A percentile compares a stretch with the other conserved stretches of the same genome.
These are phyloP conservation scores for Apiotrichum mycotoxinovorans DNA, from an alignment of 1,284 basidiomycete genomes.

Conservation along the genomic window DNA sequence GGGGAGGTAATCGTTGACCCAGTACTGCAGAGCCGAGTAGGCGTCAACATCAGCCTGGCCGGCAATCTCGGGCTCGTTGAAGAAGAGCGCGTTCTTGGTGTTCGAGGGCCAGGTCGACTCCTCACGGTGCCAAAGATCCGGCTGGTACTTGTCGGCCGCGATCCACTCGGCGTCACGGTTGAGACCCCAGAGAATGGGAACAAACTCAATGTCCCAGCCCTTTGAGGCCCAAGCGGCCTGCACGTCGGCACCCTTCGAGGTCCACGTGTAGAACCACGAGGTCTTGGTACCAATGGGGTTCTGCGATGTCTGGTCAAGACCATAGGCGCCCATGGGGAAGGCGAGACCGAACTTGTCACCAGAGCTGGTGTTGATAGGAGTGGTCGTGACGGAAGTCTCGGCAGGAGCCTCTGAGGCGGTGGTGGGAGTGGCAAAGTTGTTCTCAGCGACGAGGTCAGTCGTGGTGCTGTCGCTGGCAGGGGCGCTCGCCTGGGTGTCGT, in stretches of 20 bases:
- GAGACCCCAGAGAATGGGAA: conserved; percentile 69
- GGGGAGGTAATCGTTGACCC: conserved; percentile 62
- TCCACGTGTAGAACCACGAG: conserved; percentile 51
- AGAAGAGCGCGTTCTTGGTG: conserved; percentile 58
- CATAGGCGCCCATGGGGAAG: conserved; percentile 58
- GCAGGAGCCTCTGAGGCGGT: conserved; percentile 8
- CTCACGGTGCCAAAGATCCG: conserved; percentile 24
- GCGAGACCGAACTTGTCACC: conserved; percentile 59
- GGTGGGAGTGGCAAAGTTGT: background rate
- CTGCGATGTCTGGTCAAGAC: conserved; percentile 52
- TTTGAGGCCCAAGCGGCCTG: conserved; percentile 31
- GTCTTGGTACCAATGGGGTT: conserved; percentile 31
- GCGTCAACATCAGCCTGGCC: conserved; percentile 61
- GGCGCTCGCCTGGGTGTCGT: conserved; percentile 7
- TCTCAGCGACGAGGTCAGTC: background rate
- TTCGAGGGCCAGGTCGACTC: conserved; percentile 51
- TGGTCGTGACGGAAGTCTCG: background rate
- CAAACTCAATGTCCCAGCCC: conserved; percentile 54
- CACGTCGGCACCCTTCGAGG: conserved; percentile 1
- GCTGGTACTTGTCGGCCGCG: conserved; percentile 28
- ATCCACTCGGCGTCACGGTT: conserved; percentile 30
- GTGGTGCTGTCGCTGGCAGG: conserved; percentile 6
- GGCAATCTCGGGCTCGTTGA: conserved; percentile 63
- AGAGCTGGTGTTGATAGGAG: conserved; percentile 2
- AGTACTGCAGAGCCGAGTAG: conserved; percentile 48